These are phyloP conservation scores for Dothideomycetes sp. DNA, from an alignment of 2,329 filamentous ascomycete species.

Conservation along the genomic window DNA sequence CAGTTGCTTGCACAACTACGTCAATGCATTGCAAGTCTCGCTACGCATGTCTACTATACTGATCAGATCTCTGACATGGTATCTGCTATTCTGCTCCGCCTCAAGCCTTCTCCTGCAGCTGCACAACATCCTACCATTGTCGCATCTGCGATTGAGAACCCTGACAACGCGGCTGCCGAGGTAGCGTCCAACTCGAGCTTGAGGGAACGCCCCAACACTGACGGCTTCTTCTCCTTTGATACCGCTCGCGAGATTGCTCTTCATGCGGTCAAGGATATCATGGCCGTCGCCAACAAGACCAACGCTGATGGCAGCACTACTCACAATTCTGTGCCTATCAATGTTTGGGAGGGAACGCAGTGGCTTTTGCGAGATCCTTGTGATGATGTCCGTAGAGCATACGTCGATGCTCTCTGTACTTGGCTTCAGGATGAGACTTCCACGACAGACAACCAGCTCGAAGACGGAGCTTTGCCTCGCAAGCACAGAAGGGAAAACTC, in stretches of 20 bases:
- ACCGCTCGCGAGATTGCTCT: conserved; percentile 56
- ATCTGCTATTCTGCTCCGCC: conserved; percentile 61
- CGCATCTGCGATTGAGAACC: conserved; percentile 40
- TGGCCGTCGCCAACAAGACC: conserved; percentile 60
- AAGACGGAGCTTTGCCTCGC: conserved; percentile 15
- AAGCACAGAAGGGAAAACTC: conserved; percentile 28
- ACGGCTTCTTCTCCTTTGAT: conserved; percentile 52
- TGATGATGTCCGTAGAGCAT: conserved; percentile 69
- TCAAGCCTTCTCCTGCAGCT: conserved; percentile 49
- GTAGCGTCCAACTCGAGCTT: conserved; percentile 37
- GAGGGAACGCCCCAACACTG: conserved; percentile 41
- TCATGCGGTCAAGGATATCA: conserved; percentile 68
- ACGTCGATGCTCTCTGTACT: conserved; percentile 69
- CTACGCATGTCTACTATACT: conserved; percentile 92
- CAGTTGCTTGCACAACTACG: conserved; percentile 62
- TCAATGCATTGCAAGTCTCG: conserved; percentile 77
- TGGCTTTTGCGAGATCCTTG: conserved; percentile 79
- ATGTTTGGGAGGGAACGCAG: conserved; percentile 93
- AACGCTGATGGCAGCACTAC: conserved; percentile 40
- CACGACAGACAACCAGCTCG: conserved; percentile 15
- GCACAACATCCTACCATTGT: conserved; percentile 28
- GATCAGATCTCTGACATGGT: conserved; percentile 97
- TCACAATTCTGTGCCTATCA: conserved; percentile 55
- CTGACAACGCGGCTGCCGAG: conserved; percentile 35
- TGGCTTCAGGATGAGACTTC: conserved; percentile 50